Base-by-base conservation (phyloP, 1,284 basidiomycete species). In the Ganoderma lingzhi region DNA sequence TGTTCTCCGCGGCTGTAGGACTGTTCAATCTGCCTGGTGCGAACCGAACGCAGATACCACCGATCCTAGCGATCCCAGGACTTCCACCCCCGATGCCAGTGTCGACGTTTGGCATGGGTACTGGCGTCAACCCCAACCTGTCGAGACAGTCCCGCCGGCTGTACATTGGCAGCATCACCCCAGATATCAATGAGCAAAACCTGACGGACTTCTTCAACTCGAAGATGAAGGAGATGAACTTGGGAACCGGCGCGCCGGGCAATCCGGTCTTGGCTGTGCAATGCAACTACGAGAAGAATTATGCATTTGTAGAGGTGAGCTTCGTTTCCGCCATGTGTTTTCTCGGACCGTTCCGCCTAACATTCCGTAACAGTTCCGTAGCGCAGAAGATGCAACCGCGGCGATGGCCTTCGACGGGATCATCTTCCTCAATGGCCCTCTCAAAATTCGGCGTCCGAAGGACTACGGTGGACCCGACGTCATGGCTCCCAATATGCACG, bases 391-490 rank as follows among this genome's bases (percentile, higher is more conserved):
- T 81, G 96, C 97, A 9, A 97, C 97, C 6, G 91, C 95, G 60
- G 97, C 96, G 2, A 95, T 99, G 90, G 93, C 94, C 8, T 97
- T 99, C 75, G 97, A 99, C 78, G 97, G 97, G 53, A 96, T 97
- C 73, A 95, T 97, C 76, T 98, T 97, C 84, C 89, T 97, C 76
- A 96, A 93, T 72, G 92, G 93, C 19, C 92, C 95, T 39, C 90
- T 99, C 79, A 96, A 97, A 84, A 96, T 99, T 76, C 94, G 96
- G 75, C 90, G 97, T 74, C 98, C 98, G 41, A 98, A 99, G 80
- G 97, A 99, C 78, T 99, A 98, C 78, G 91, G 94, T 63, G 94
- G 94, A 32, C 77, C 83, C 63, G 91, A 93, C 64, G 82, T 88
- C 56, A 85, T 90, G 60, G 82, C 87, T 19, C 86, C 90, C 41